Percentiles rank a stretch among this genome's conserved stretches.
These are phyloP conservation scores for Silene coronaria DNA, from an alignment of 179 eudicot genomes.

Conservation along the genomic window DNA sequence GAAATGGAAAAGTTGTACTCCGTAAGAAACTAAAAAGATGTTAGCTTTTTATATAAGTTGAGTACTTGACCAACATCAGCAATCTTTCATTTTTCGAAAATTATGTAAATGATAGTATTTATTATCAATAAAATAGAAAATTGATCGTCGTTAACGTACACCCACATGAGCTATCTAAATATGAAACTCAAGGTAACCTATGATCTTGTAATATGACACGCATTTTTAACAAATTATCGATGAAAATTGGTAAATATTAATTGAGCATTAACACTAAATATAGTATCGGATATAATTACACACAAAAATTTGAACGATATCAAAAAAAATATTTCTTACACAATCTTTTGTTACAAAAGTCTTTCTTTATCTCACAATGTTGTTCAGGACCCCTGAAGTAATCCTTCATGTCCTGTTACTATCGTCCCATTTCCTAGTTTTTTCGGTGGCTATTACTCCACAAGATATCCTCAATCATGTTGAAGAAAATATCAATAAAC, in stretches of 20 bases:
- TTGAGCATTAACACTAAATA: background rate
- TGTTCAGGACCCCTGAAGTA: constrained; percentile 20
- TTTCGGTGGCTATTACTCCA: background rate
- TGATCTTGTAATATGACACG: background rate
- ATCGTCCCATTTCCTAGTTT: background rate
- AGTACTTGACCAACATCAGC: too few relatives aligned
- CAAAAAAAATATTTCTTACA: background rate
- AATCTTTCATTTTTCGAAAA: too few relatives aligned
- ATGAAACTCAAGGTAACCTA: background rate
- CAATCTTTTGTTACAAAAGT: background rate
- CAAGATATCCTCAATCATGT: background rate
- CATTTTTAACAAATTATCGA: background rate
- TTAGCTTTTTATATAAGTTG: too few relatives aligned
- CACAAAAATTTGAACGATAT: background rate
- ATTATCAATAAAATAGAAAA: background rate
- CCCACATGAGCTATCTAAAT: constrained; percentile 1
- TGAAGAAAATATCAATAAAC: background rate
- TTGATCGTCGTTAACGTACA: background rate
- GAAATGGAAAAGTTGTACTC: too few relatives aligned
- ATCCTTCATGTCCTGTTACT: constrained; percentile 24
- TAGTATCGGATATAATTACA: background rate
- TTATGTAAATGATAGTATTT: too few relatives aligned
- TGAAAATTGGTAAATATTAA: background rate
- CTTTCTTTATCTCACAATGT: background rate
- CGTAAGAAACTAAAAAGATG: too few relatives aligned